phyloP scores from a whole-genome alignment of 148 eudicot species.

The Rhododendron ovatum region DNA sequence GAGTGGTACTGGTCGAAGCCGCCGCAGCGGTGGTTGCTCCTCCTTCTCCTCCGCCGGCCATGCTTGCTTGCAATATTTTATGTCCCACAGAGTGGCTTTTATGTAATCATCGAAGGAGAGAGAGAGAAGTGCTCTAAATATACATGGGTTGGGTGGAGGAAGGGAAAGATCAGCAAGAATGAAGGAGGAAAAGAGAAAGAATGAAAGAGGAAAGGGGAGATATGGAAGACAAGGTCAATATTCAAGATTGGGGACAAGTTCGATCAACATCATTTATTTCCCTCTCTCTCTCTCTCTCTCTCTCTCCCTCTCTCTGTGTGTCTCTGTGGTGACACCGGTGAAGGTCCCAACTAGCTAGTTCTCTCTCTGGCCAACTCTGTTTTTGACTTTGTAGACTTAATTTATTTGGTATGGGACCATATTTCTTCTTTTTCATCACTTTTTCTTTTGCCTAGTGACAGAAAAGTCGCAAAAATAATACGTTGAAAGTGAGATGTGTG shows the following conservation, averaged over 20 bases:
- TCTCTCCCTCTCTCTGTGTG: background rate
- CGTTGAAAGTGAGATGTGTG: background rate
- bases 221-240: background rate
- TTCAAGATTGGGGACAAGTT: background rate
- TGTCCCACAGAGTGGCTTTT: background rate
- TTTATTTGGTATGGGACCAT: background rate
- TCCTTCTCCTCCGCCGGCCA: slow-evolving; percentile 11
- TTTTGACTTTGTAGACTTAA: background rate
- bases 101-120: background rate
- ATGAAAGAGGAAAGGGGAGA: background rate
- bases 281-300: slow-evolving; percentile 2
- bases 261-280: background rate
- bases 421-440: background rate
- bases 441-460: background rate
- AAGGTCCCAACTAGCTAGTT: background rate
- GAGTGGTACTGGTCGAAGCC: background rate
- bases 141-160: background rate
- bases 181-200: too few species aligned
- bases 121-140: background rate
- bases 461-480: background rate
- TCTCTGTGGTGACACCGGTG: background rate
- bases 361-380: background rate
- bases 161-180: too few species aligned
- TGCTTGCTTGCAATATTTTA: background rate
- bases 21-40: background rate